Evolutionary conservation across 2,329 filamentous ascomycete species (phyloP).

Genomic region (Cercospora zeae-maydis): DNA sequence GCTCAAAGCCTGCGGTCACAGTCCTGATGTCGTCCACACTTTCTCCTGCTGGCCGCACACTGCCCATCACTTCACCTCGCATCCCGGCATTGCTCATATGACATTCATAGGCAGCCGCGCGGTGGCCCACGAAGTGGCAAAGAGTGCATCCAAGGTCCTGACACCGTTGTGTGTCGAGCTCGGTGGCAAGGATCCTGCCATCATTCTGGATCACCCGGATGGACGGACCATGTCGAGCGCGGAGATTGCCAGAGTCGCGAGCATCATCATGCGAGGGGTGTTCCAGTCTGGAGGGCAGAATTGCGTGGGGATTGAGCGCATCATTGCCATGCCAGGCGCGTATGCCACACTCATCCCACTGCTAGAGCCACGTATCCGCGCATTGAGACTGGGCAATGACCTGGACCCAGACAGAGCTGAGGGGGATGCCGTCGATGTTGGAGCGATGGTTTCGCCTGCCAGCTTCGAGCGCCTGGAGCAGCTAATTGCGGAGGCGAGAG

Average conservation of each 20-base stretch:
- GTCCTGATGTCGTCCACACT: conserved; percentile 75
- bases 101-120: conserved; percentile 92
- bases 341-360: conserved; percentile 69
- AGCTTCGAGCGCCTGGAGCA: conserved; percentile 72
- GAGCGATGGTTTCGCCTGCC: conserved; percentile 79
- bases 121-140: conserved; percentile 83
- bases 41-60: conserved; percentile 84
- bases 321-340: conserved; percentile 73
- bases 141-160: conserved; percentile 78
- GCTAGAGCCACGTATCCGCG: conserved; percentile 69
- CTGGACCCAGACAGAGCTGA: conserved; percentile 48
- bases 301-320: conserved; percentile 93
- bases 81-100: conserved; percentile 78
- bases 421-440: conserved; percentile 64
- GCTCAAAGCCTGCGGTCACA: conserved; percentile 76
- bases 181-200: conserved; percentile 89
- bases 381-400: conserved; percentile 70
- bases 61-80: conserved; percentile 77
- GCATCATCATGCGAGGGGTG: conserved; percentile 83
- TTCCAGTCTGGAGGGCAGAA: conserved; percentile 97
- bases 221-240: conserved; percentile 44
- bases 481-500: conserved; percentile 73
- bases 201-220: conserved; percentile 75
- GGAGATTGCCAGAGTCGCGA: conserved; percentile 66
- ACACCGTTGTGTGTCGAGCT: conserved; percentile 87